Base-by-base conservation (phyloP, 2,329 filamentous ascomycete species). In the Penicillium sp. region DNA sequence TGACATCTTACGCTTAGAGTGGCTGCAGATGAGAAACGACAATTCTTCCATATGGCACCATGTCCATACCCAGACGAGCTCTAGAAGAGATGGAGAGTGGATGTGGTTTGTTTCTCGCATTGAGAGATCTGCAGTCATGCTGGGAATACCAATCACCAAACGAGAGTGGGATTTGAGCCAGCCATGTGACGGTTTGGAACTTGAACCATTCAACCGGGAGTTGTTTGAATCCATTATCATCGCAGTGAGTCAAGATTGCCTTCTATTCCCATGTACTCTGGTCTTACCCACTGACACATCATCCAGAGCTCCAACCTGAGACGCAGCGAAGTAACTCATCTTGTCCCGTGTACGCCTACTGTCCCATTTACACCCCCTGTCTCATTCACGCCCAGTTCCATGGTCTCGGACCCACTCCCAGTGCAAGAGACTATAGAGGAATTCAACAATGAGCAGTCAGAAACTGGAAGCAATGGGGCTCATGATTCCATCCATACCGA, bases 21-120 rank as follows among this genome's bases (percentile, higher is more conserved):
- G 61, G 59, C 7, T 8, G 4, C 55, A 58, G 12, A 51, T 74
- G 46, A 48, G 42, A 10, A 13, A 46, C 2, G 23, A 43, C 1
- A 43, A 55, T 0, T 39, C 67, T 24, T 24, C 37, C 1, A 52
- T 68, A 0, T 73, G 63, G 64, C 27, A 44, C 0, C 41, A 58
- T 20, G 64, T 70, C 0, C 61, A 70, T 7, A 24, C 54, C 0
- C 46, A 52, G 1, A 61, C 61, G 0, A 46, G 51, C 2, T 69
- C 65, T 24, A 37, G 37, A 2, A 55, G 21, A 3, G 46, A 54
- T 21, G 55, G 24, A 1, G 37, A 46, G 7, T 66, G 61, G 67
- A 43, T 21, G 1, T n/a, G 46, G 1, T 30, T 54, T 0, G 46
- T 62, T 3, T 18, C 26, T 15, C 46, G 7, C 4, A 68, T 64